Evolutionary conservation across 2,329 filamentous ascomycete species (phyloP), one percentile per base, ranked within the genome.

Genomic region (Cryphonectria carpinicola): DNA sequence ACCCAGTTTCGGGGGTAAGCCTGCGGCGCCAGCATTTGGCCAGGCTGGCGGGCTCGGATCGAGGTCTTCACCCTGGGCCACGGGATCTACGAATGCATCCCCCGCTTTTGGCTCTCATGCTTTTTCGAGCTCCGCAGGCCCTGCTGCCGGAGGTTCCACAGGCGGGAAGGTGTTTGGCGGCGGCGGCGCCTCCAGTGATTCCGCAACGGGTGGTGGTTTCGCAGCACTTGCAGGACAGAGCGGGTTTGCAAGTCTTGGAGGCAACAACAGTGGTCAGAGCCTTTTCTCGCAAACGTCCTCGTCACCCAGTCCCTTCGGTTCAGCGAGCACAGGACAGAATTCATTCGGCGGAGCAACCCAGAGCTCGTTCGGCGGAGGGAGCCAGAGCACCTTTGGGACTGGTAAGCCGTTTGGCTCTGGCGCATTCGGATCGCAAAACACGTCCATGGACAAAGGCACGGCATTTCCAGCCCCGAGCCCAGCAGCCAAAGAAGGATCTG

Each of bases 61-160:
- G 62, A 85, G 84, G 72, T 74, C 81, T 2, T 90, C 88, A 6
- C 87, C 86, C 14, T 90, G 88, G 88, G 83, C 82, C 4, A 76
- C 82, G 28, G 80, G 75, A 28, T 78, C 81, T 4, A 73, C 81
- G 6, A 74, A 80, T 56, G 74, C 79, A 43, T 75, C 77, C 25
- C 81, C 86, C 25, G 80, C 85, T 1, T 90, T 90, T 78, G 88
- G 88, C 1, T 87, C 89, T 76, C 78, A 85, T 10, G 82, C 84
- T 19, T 87, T 88, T 69, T 76, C 84, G 8, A 81, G 79, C 67
- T 64, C 76, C 6, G 74, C 76, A 54, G 73, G 74, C 66, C 80
- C 82, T 67, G 78, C 81, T 6, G 80, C 79, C 3, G 81, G 79
- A 64, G 78, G 76, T 19, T 71, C 76, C 46, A n/a, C 69, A 8